Evolutionary conservation across 2,329 filamentous ascomycete species (phyloP), one percentile per base, ranked within the genome.

Genomic region (Alternaria panax): DNA sequence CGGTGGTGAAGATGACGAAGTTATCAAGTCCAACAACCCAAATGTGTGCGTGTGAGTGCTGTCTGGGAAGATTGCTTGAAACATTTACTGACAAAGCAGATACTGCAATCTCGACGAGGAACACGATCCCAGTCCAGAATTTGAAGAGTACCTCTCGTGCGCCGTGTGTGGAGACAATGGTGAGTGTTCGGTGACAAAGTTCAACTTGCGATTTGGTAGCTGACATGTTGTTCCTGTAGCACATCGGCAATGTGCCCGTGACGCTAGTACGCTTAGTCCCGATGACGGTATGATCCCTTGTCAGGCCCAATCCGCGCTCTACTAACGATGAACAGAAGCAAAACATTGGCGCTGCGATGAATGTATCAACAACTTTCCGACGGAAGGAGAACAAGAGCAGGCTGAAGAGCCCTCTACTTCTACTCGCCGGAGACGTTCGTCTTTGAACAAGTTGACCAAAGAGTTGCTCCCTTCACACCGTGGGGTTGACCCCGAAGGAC

Each of bases 81-180:
- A 18, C 28, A n/a, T 24, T 27, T 25, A 48, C 64, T 75, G 42
- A 73, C 56, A 27, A 5, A 11, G 64, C 80, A 90, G 92, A 65
- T 96, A 94, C 72, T 97, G 93, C 80, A 88, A 88, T 57, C 85
- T 92, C 75, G 89, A 91, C 65, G 92, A 96, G 79, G 91, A 95
- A 54, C 85, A 94, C 64, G 92, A 94, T 69, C 91, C 92, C 1
- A 88, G 86, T 64, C 90, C 92, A 66, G 91, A 93, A 65, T 95
- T 90, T 70, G 92, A 95, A 77, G 84, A 89, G 59, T 92, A 90
- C 75, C 82, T 97, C 60, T 82, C 88, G 52, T 97, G 94, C 78
- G 83, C 83, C 60, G 84, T 87, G 64, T 98, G 94, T 79, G 89
- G 89, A 66, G 91, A 94, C 74, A 91, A 92, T 79, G 89, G 93